A percentile compares a stretch with the other conserved stretches of the same genome.
Evolutionary conservation across 139 green algal genomes (phyloP).

Genomic region (Chlamydomonas sphaeroides): DNA sequence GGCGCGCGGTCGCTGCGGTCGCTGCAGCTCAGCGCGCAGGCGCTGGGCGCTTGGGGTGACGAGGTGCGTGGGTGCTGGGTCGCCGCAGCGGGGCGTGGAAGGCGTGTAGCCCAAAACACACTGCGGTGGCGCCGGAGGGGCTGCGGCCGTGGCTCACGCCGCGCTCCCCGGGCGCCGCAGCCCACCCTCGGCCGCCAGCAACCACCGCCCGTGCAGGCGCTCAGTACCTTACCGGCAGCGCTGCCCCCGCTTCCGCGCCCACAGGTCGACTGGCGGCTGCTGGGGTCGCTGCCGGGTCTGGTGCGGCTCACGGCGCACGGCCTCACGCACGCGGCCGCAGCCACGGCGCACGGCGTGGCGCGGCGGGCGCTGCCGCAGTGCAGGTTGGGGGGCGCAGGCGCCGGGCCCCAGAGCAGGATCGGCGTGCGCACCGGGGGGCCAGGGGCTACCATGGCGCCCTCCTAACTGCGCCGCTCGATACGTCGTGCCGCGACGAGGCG

Average conservation of each 20-base stretch:
- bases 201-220: neutral
- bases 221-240: too few relatives aligned
- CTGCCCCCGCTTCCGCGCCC: too few relatives aligned
- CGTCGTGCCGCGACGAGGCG: neutral
- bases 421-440: neutral
- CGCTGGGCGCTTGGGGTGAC: neutral
- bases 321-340: neutral
- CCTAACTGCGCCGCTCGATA: too few relatives aligned
- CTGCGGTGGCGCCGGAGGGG: too few relatives aligned
- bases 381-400: too few relatives aligned
- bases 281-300: neutral
- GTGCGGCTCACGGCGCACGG: neutral
- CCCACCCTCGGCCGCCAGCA: too few relatives aligned
- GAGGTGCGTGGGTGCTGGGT: too few relatives aligned
- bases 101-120: too few relatives aligned
- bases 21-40: slow-evolving; percentile 3
- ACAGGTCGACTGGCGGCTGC: neutral
- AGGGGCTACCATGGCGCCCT: neutral
- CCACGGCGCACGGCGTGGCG: neutral
- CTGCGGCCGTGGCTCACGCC: neutral
- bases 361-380: slow-evolving; percentile 2
- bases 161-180: neutral
- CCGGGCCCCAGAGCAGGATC: too few relatives aligned
- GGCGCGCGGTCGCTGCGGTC: neutral
- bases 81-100: too few relatives aligned